Conservation (phyloP, 805 yeast species). For the Candida palmyrensis region DNA sequence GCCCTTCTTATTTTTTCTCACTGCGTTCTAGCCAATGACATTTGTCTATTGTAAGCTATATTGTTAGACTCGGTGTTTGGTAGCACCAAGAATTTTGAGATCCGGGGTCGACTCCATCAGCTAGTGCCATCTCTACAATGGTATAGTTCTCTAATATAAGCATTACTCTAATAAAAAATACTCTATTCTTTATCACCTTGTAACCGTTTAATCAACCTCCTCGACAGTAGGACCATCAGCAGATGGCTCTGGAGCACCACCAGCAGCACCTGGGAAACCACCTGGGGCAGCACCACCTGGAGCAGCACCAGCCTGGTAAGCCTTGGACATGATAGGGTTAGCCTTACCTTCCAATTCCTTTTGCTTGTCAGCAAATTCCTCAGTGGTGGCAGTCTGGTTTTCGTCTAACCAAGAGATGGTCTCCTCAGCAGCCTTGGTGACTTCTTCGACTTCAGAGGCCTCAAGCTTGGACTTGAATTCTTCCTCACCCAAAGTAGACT, state of each 20-base stretch:
- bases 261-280: constrained; percentile 49
- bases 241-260: constrained; percentile 30
- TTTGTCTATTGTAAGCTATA: too few species aligned
- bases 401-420: constrained; percentile 88
- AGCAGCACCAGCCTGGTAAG: constrained; percentile 91
- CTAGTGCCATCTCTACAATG: neutral
- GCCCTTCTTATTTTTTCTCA: too few species aligned
- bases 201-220: constrained; percentile 41
- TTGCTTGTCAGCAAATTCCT: constrained; percentile 88
- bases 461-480: constrained; percentile 41
- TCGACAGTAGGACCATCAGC: constrained; percentile 49
- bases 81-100: too few species aligned
- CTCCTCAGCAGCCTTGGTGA: constrained; percentile 78
- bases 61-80: too few species aligned
- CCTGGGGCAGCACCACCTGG: constrained; percentile 72
- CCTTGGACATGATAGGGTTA: constrained; percentile 95
- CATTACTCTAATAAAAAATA: constrained; percentile 2
- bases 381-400: constrained; percentile 87
- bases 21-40: too few species aligned
- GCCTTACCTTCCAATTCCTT: constrained; percentile 94
- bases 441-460: constrained; percentile 60
- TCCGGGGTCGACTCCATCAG: neutral
- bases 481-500: constrained; percentile 61
- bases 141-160: constrained; percentile 1
- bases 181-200: constrained; percentile 2